Evolutionary conservation across 2,329 filamentous ascomycete genomes (phyloP).

Genomic region (Fusarium brevicatenulatum): DNA sequence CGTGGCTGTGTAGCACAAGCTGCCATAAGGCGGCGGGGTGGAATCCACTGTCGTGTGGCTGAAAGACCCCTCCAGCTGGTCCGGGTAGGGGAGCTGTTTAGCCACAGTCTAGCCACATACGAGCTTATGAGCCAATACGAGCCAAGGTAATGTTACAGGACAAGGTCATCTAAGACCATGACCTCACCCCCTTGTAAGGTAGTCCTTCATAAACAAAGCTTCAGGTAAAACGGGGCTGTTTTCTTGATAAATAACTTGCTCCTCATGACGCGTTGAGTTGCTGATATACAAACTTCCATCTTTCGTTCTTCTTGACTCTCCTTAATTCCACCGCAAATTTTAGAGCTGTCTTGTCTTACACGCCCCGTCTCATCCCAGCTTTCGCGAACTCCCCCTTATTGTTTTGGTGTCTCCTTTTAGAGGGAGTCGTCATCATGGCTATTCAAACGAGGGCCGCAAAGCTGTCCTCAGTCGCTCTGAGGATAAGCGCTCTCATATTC

Average conservation of each 20-base stretch:
- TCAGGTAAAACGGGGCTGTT: conserved; percentile 25
- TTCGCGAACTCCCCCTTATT: conserved; percentile 11
- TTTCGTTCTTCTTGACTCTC: conserved; percentile 37
- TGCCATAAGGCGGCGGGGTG: background rate
- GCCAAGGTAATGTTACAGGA: conserved; percentile 22
- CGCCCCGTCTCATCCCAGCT: conserved; percentile 7
- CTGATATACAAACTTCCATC: conserved; percentile 13
- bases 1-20: background rate
- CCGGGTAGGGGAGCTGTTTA: background rate
- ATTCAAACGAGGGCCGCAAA: conserved; percentile 47
- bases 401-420: conserved; percentile 17
- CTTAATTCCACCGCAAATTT: conserved; percentile 19
- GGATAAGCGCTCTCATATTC: conserved; percentile 51
- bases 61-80: conserved; percentile 18
- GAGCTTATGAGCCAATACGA: conserved; percentile 26
- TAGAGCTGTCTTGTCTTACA: conserved; percentile 4
- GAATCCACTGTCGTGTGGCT: background rate
- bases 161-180: conserved; percentile 23
- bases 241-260: conserved; percentile 16
- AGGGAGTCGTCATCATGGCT: conserved; percentile 42
- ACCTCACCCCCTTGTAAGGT: conserved; percentile 35
- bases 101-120: conserved; percentile 39
- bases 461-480: conserved; percentile 51
- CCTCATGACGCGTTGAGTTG: conserved; percentile 25
- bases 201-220: conserved; percentile 25